phyloP scores from a whole-genome alignment of 345 rosid species.

The Brassica carinata region DNA sequence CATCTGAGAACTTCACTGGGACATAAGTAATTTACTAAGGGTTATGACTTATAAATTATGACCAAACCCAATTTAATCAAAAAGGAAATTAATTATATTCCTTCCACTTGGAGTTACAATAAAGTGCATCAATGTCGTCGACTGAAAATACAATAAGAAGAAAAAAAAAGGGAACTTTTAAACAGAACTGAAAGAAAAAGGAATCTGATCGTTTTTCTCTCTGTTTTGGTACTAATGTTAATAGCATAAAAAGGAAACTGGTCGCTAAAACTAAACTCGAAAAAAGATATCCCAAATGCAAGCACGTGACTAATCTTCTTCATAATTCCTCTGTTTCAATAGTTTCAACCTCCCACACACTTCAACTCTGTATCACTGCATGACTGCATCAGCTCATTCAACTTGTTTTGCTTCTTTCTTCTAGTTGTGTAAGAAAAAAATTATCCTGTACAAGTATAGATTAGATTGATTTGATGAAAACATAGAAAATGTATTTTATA shows the following conservation, averaged over 20 bases:
- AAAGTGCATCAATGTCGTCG: not conserved
- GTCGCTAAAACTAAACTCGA: no score
- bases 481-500: not conserved
- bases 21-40: no score
- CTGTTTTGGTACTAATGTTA: no score
- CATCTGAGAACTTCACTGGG: no score
- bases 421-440: not conserved
- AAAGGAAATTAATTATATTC: not conserved
- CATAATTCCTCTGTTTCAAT: no score
- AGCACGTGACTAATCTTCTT: not conserved
- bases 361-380: no score
- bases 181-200: not conserved
- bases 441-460: not conserved
- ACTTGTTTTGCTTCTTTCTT: not conserved
- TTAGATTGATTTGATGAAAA: not conserved
- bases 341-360: no score
- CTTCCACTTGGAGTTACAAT: not conserved
- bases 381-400: no score
- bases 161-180: not conserved
- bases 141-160: not conserved
- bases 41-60: no score
- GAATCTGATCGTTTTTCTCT: not conserved
- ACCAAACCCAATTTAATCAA: no score
- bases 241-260: no score
- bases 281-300: not conserved